Percentiles rank a stretch among this genome's conserved stretches.
phyloP scores from a whole-genome alignment of 352 stramenopile species.

The Paralagenidium karlingii region DNA sequence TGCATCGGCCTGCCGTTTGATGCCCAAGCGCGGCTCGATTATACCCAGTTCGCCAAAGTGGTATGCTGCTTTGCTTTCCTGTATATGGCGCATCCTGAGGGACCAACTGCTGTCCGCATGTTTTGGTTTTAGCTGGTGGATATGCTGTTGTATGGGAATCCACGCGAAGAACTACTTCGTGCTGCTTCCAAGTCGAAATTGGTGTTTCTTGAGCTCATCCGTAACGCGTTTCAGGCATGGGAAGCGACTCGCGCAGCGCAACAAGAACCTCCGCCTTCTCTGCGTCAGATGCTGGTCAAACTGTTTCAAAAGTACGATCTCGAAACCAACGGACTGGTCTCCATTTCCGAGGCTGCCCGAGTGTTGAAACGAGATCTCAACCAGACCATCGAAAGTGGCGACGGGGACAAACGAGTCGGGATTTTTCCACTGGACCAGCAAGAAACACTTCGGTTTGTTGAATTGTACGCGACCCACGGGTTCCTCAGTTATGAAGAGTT shows the following conservation, averaged over 20 bases:
- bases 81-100: too few species aligned
- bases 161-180: too few species aligned
- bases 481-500: conserved; percentile 24
- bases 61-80: too few species aligned
- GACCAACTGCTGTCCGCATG: too few species aligned
- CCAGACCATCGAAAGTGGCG: conserved; percentile 15
- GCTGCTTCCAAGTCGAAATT: too few species aligned
- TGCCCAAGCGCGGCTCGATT: conserved; percentile 27
- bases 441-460: conserved; percentile 15
- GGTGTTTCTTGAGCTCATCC: too few species aligned
- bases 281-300: conserved; percentile 12
- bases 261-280: too few species aligned
- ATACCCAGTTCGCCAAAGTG: conserved; percentile 29
- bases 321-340: conserved; percentile 16
- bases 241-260: too few species aligned
- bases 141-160: too few species aligned
- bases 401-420: too few species aligned
- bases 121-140: too few species aligned
- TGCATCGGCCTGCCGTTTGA: conserved; percentile 58
- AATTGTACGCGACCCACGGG: conserved; percentile 2
- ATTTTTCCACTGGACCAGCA: conserved; percentile 20
- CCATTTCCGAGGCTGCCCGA: conserved; percentile 16
- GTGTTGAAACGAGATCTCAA: conserved; percentile 23
- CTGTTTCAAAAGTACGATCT: conserved; percentile 42
- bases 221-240: too few species aligned